Percentiles rank a stretch among this genome's conserved stretches.
phyloP scores from a whole-genome alignment of 2,329 filamentous ascomycete genomes.

The Metarhizium album region DNA sequence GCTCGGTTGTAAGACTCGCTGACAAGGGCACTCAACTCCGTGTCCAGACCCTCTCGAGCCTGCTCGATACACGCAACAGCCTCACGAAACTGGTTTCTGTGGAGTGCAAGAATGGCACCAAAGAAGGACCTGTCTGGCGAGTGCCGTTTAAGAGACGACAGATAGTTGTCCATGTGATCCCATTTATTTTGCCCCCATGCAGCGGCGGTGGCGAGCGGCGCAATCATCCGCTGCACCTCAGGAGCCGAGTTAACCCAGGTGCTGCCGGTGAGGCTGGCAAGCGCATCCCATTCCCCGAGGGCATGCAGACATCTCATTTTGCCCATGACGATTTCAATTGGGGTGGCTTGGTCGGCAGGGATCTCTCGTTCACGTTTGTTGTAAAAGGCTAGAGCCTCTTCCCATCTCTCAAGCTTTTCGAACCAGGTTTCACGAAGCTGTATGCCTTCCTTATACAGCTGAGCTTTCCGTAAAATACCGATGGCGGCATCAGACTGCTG shows the following conservation, averaged over 20 bases:
- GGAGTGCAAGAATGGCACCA: conserved; percentile 86
- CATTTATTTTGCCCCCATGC: conserved; percentile 96
- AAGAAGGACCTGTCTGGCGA: conserved; percentile 97
- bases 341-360: conserved; percentile 42
- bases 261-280: conserved; percentile 80
- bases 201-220: conserved; percentile 85
- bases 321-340: conserved; percentile 95
- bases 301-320: conserved; percentile 99
- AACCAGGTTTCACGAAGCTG: conserved; percentile 98
- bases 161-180: conserved; percentile 96
- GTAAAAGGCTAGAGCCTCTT: conserved; percentile 88
- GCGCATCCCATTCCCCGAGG: conserved; percentile 90
- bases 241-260: conserved; percentile 86
- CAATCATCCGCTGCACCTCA: conserved; percentile 83
- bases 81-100: conserved; percentile 91
- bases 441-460: conserved; percentile 86
- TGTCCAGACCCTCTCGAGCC: conserved; percentile 86
- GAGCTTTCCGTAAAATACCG: conserved; percentile 90
- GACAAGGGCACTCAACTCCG: conserved; percentile 89
- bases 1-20: conserved; percentile 97
- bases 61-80: conserved; percentile 83
- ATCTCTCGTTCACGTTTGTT: conserved; percentile 72
- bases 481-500: conserved; percentile 98
- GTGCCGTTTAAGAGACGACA: conserved; percentile 86
- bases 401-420: conserved; percentile 96